Evolutionary conservation across 352 stramenopile genomes (phyloP).

Genomic region (Thalassiosira mediterranea): DNA sequence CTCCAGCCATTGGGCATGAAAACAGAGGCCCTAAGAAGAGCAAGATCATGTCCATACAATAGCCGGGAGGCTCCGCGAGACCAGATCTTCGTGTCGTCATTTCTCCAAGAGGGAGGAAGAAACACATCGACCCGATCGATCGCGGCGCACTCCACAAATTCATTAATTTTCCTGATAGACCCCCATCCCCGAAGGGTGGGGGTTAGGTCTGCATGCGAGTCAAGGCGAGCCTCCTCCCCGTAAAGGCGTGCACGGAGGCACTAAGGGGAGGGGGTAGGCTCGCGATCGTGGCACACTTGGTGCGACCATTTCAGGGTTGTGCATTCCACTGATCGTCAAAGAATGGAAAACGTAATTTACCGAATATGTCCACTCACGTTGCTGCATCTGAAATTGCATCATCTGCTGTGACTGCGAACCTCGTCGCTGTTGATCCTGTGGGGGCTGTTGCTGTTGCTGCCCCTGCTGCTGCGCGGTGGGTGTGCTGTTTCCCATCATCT

Average conservation of each 20-base stretch:
- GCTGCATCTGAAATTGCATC: constrained; percentile 29
- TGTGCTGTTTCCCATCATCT: constrained; percentile 8
- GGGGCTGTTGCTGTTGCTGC: constrained; percentile 1
- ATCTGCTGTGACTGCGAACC: constrained; percentile 7
- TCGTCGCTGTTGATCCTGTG: neutral
- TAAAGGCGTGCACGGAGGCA: neutral
- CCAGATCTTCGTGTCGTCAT: constrained; percentile 1
- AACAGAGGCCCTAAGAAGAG: constrained; percentile 15
- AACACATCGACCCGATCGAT: too few relatives aligned
- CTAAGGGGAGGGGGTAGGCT: neutral
- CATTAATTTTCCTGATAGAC: too few relatives aligned
- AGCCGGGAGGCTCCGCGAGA: neutral
- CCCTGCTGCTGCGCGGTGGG: neutral
- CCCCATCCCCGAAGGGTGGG: too few relatives aligned
- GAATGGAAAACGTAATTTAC: neutral
- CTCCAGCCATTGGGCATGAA: constrained; percentile 10
- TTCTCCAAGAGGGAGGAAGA: neutral
- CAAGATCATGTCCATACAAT: neutral
- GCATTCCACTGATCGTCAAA: neutral
- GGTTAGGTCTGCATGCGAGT: constrained; percentile 14
- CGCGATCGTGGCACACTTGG: constrained; percentile 17
- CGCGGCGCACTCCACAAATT: too few relatives aligned
- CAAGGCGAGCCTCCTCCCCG: constrained; percentile 9
- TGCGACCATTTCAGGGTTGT: constrained; percentile 7
- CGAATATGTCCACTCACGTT: constrained; percentile 16